phyloP scores from a whole-genome alignment of 2,329 filamentous ascomycete species.

The Aspergillus sp. region DNA sequence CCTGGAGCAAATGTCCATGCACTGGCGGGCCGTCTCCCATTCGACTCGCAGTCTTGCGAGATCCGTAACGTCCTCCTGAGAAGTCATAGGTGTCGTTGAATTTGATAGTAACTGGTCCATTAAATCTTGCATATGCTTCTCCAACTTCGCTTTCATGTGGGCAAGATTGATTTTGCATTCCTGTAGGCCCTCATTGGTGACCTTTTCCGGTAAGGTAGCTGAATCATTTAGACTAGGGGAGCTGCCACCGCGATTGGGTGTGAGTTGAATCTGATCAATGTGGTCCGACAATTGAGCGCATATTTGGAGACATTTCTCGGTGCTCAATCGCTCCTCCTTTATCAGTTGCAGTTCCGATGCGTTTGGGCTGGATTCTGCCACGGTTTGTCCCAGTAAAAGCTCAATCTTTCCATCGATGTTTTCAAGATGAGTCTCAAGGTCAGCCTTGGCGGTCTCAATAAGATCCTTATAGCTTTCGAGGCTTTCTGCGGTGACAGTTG shows the following conservation, averaged over 20 bases:
- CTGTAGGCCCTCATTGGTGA: slow-evolving; percentile 27
- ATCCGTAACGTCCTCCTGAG: slow-evolving; percentile 24
- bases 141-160: no score
- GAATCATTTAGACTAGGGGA: slow-evolving; percentile 11
- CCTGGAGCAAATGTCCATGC: slow-evolving; percentile 27
- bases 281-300: slow-evolving; percentile 21
- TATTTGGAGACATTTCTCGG: slow-evolving; percentile 26
- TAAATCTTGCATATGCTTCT: slow-evolving; percentile 24
- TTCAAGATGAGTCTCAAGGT: slow-evolving; percentile 23
- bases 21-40: slow-evolving; percentile 30
- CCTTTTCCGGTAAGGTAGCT: no score
- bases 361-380: slow-evolving; percentile 10
- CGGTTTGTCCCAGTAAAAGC: slow-evolving; percentile 8
- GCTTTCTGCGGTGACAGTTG: slow-evolving; percentile 22
- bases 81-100: slow-evolving; percentile 19
- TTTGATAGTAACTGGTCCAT: slow-evolving; percentile 27
- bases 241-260: slow-evolving; percentile 5
- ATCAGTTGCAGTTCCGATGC: slow-evolving; percentile 17
- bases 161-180: slow-evolving; percentile 32
- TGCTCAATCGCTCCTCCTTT: slow-evolving; percentile 22
- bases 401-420: slow-evolving; percentile 23
- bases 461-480: slow-evolving; percentile 18
- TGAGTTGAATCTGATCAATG: slow-evolving; percentile 23
- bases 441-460: slow-evolving; percentile 18
- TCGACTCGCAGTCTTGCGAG: slow-evolving; percentile 29